These are phyloP conservation scores for Pseudocercospora fijiensis DNA, from an alignment of 2,329 filamentous ascomycete genomes.

Conservation along the genomic window DNA sequence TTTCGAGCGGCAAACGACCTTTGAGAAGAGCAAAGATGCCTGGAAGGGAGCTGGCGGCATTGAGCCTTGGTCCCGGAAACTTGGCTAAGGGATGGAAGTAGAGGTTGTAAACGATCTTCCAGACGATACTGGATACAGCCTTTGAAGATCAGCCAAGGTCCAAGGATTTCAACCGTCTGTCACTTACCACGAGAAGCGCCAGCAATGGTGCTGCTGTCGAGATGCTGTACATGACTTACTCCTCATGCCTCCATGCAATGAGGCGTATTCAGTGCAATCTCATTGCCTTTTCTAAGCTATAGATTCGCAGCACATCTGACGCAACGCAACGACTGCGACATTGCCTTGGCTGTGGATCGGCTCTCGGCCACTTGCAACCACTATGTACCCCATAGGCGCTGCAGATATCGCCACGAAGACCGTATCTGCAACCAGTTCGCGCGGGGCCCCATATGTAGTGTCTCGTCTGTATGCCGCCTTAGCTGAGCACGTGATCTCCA, in stretches of 20 bases:
- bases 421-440: background rate
- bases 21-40: constrained; percentile 23
- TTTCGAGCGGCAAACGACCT: constrained; percentile 21
- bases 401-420: background rate
- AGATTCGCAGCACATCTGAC: background rate
- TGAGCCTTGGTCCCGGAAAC: constrained; percentile 44
- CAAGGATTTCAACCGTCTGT: background rate
- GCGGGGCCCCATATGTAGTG: background rate
- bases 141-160: background rate
- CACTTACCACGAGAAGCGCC: constrained; percentile 12
- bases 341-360: background rate
- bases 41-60: constrained; percentile 25
- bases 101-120: constrained; percentile 38
- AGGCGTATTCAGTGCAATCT: background rate
- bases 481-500: background rate
- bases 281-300: background rate
- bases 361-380: background rate
- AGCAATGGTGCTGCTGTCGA: constrained; percentile 14
- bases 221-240: constrained; percentile 13
- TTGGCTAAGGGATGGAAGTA: constrained; percentile 46
- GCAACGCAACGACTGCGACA: background rate
- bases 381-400: background rate
- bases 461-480: background rate
- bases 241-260: background rate
- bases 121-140: constrained; percentile 11